Evolutionary conservation across 1,284 basidiomycete genomes (phyloP).

Genomic region (Microbotryum lychnidis-dioicae): DNA sequence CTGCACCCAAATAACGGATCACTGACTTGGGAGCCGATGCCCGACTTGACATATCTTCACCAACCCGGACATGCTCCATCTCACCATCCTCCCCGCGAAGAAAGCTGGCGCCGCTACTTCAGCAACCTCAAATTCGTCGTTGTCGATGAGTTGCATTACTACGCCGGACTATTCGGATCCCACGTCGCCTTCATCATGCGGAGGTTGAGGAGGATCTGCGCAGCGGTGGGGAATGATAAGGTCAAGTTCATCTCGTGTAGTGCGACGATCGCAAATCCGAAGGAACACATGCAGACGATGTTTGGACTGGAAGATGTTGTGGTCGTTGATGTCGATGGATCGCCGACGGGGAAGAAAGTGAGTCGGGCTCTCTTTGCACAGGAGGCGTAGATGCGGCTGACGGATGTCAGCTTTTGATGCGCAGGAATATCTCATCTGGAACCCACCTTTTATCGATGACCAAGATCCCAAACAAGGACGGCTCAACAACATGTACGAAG

Average conservation of each 20-base stretch:
- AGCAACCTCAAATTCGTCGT: conserved; percentile 67
- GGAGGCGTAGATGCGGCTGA: not conserved
- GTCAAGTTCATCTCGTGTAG: conserved; percentile 76
- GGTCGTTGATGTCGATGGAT: conserved; percentile 69
- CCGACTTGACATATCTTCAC: conserved; percentile 62
- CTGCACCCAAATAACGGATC: not conserved
- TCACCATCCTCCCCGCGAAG: conserved; percentile 73
- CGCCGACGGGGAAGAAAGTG: conserved; percentile 68
- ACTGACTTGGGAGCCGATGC: conserved; percentile 59
- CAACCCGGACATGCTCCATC: conserved; percentile 68
- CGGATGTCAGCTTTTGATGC: conserved; percentile 42
- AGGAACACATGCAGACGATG: conserved; percentile 62
- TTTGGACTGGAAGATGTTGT: conserved; percentile 65
- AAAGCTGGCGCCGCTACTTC: conserved; percentile 65
- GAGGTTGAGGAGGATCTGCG: conserved; percentile 63
- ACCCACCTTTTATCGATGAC: conserved; percentile 57
- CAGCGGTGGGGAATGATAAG: conserved; percentile 65
- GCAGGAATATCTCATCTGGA: conserved; percentile 56
- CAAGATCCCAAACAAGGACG: conserved; percentile 53
- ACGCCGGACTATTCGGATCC: conserved; percentile 40
- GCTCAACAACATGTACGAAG: conserved; percentile 59
- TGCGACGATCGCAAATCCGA: conserved; percentile 74
- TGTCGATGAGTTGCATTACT: conserved; percentile 51
- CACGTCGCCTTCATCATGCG: conserved; percentile 68
- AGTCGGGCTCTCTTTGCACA: conserved; percentile 5